phyloP scores from a whole-genome alignment of 305 asterid species.

The Plantago coronopus region DNA sequence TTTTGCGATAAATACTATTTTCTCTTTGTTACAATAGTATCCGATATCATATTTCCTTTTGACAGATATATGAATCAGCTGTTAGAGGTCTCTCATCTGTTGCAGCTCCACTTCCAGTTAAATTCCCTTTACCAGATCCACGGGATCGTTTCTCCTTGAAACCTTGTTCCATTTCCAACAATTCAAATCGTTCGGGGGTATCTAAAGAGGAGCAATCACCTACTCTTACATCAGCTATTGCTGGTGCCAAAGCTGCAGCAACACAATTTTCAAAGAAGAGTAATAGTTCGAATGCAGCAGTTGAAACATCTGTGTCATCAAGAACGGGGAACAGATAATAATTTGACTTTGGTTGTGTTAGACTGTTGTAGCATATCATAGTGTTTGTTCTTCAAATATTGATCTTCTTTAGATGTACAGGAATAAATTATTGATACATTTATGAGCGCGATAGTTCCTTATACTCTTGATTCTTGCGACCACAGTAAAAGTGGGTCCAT shows the following conservation, averaged over 20 bases:
- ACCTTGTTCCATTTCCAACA: slow-evolving; percentile 56
- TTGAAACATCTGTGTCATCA: slow-evolving; percentile 30
- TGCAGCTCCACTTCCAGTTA: slow-evolving; percentile 52
- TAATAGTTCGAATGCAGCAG: slow-evolving; percentile 15
- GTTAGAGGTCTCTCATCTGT: slow-evolving; percentile 62
- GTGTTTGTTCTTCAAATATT: no score
- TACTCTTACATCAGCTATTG: slow-evolving; percentile 57
- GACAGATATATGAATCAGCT: slow-evolving; percentile 68
- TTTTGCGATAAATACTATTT: not conserved
- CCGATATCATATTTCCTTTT: not conserved
- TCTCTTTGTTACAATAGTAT: not conserved
- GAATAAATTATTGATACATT: no score
- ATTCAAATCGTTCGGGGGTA: slow-evolving; percentile 19
- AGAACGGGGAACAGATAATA: slow-evolving; percentile 30
- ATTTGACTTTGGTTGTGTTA: no score
- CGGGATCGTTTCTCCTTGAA: slow-evolving; percentile 50
- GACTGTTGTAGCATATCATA: no score
- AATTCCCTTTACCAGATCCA: slow-evolving; percentile 61
- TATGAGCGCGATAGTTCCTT: no score
- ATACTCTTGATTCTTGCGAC: no score
- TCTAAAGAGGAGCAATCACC: slow-evolving; percentile 46
- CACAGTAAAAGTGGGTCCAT: no score
- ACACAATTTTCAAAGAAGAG: slow-evolving; percentile 54
- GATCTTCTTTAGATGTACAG: no score
- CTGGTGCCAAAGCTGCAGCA: slow-evolving; percentile 80